phyloP scores from a whole-genome alignment of 345 rosid genomes.

The Hypericum androsaemum region DNA sequence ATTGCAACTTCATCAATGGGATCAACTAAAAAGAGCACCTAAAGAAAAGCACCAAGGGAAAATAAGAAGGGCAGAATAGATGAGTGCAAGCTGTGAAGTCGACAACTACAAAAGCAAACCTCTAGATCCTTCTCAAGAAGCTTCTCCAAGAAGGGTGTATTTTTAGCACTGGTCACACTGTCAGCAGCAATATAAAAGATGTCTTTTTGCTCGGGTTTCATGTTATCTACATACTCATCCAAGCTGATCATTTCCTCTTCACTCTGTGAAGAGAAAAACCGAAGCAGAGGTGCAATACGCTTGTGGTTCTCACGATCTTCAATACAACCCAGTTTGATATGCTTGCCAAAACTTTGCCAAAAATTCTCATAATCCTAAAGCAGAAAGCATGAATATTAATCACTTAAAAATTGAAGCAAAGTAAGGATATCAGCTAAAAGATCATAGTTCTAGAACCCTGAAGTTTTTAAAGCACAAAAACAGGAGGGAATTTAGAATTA shows the following conservation, averaged over 20 bases:
- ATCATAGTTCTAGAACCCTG: background rate
- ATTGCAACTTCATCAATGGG: constrained; percentile 92
- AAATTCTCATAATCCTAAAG: constrained; percentile 87
- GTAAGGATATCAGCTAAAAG: background rate
- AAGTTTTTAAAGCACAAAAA: too few species aligned
- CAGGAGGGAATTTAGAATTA: too few species aligned
- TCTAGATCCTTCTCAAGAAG: constrained; percentile 77
- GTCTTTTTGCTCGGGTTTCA: constrained; percentile 94
- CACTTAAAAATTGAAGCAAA: background rate
- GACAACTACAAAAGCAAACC: constrained; percentile 28
- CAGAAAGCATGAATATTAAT: constrained; percentile 5
- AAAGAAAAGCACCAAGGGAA: constrained; percentile 7
- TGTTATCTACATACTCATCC: constrained; percentile 95
- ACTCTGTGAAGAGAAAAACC: constrained; percentile 94
- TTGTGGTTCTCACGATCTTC: constrained; percentile 98
- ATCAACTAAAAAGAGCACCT: constrained; percentile 84
- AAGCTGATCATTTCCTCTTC: constrained; percentile 87
- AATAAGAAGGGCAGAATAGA: background rate
- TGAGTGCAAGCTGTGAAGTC: background rate
- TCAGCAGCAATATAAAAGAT: constrained; percentile 85
- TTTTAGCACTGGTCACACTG: constrained; percentile 76
- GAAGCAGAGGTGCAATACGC: constrained; percentile 87
- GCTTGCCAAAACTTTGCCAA: constrained; percentile 91
- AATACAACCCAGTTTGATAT: constrained; percentile 80
- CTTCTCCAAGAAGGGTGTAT: constrained; percentile 93